A percentile compares a stretch with the other conserved stretches of the same genome.
Conservation (phyloP, 2,329 filamentous ascomycete species). For the Botrytis porri region DNA sequence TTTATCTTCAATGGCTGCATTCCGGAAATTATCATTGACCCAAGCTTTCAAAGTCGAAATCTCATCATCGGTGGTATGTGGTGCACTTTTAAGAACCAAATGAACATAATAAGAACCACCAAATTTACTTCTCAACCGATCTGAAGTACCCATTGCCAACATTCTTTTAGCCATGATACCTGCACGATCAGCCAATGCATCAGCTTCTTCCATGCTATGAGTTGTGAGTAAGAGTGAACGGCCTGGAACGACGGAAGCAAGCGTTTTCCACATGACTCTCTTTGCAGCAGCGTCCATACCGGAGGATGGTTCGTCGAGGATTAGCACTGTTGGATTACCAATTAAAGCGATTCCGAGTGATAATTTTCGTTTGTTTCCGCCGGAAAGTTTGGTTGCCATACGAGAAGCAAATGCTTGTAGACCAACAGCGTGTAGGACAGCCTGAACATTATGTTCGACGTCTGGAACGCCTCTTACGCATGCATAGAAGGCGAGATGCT, state of each 20-base stretch:
- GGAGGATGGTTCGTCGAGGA: conserved; percentile 85
- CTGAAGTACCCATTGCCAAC: conserved; percentile 77
- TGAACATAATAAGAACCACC: conserved; percentile 81
- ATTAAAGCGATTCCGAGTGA: conserved; percentile 86
- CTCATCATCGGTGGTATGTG: conserved; percentile 66
- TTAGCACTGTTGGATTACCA: conserved; percentile 82
- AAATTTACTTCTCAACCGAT: conserved; percentile 69
- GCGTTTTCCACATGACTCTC: conserved; percentile 87
- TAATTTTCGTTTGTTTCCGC: conserved; percentile 92
- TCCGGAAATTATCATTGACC: conserved; percentile 59
- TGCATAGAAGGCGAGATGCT: conserved; percentile 87
- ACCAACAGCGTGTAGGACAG: conserved; percentile 78
- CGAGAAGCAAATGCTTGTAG: conserved; percentile 66
- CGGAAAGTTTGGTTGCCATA: conserved; percentile 76
- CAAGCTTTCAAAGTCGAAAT: conserved; percentile 65
- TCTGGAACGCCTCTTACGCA: conserved; percentile 74
- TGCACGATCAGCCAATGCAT: conserved; percentile 77
- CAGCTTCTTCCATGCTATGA: conserved; percentile 93
- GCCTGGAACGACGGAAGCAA: conserved; percentile 69
- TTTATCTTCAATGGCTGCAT: conserved; percentile 66
- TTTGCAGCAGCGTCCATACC: conserved; percentile 91
- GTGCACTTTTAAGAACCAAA: conserved; percentile 71
- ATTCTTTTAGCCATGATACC: conserved; percentile 84
- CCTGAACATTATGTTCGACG: conserved; percentile 71
- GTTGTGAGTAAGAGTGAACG: conserved; percentile 86